phyloP scores from a whole-genome alignment of 2,329 filamentous ascomycete species.

The Aspergillus cejpii region DNA sequence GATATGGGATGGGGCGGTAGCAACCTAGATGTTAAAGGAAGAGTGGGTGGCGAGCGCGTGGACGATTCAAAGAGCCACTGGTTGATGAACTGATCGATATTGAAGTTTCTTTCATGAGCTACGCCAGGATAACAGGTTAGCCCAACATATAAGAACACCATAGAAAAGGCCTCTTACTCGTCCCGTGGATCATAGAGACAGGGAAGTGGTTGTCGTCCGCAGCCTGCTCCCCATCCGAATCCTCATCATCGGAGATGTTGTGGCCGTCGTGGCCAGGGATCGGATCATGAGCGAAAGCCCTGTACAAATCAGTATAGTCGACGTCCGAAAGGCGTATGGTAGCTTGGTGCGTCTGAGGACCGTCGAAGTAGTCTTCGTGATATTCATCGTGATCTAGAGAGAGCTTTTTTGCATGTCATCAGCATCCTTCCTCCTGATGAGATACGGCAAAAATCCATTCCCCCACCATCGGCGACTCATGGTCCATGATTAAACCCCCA shows the following conservation, averaged over 20 bases:
- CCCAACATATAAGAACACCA: background rate
- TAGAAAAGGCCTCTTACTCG: constrained; percentile 20
- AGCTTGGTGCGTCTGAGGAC: constrained; percentile 3
- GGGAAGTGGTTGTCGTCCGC: constrained; percentile 16
- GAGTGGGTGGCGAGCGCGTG: constrained; percentile 16
- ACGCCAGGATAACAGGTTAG: constrained; percentile 3
- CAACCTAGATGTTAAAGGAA: constrained; percentile 13
- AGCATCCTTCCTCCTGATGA: constrained; percentile 22
- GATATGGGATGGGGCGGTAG: constrained; percentile 26
- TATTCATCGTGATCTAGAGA: constrained; percentile 25
- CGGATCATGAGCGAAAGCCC: constrained; percentile 16
- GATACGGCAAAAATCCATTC: constrained; percentile 10
- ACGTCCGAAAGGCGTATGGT: constrained; percentile 16
- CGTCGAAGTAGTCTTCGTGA: constrained; percentile 9
- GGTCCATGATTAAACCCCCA: constrained; percentile 22
- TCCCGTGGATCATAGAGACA: constrained; percentile 25
- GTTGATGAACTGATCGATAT: constrained; percentile 39
- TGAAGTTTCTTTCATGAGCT: constrained; percentile 39
- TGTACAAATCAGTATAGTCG: constrained; percentile 30
- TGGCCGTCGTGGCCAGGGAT: constrained; percentile 11
- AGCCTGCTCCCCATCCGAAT: constrained; percentile 9
- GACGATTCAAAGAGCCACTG: constrained; percentile 35
- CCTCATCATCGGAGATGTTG: constrained; percentile 13
- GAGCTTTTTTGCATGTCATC: constrained; percentile 31
- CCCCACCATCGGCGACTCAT: constrained; percentile 18